Evolutionary conservation across 345 rosid genomes (phyloP), one percentile per base, ranked within the genome.

Genomic region (Erucastrum elatum): DNA sequence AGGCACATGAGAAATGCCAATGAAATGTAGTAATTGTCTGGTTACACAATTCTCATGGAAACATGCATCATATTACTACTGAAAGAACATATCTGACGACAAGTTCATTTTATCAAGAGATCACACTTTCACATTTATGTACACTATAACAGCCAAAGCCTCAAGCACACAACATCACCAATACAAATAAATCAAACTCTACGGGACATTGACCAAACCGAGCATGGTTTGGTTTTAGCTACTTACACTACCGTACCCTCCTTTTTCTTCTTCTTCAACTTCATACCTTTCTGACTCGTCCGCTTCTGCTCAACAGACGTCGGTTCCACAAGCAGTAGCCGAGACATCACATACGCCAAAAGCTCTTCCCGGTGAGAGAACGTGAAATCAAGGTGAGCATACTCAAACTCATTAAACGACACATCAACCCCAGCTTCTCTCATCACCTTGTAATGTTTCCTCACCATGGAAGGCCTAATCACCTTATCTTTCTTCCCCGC

Each of bases 381-480:
- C 12, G 93, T 95, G 87, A 95, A 95, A 84, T 95, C 99, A 81
- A 93, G 82, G 84, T 93, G 99, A 15, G 92, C 99, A 68, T 91
- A 95, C 81, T 95, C 98, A 16, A 85, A 89, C 81, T 91, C 98
- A 0, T 58, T 84, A 71, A 84, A 91, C 0, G 99, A 88, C 15
- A 86, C 94, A 13, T 93, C 91, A 2, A 91, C 96, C 0, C 82
- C 89, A 0, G 87, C 81, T n/a, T 90, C 89, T 81, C 85, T 89
- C 98, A 95, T 91, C 78, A 88, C 61, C 63, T 77, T 86, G 29
- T 95, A 90, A 77, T 95, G 99, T 77, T 86, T 87, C 79, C 72
- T 88, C 63, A 95, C 91, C 99, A 95, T 95, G 8, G 94, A 82
- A 46, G 97, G 79, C 65, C 85, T 85, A 71, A 95, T 95, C 68